A percentile compares a stretch with the other conserved stretches of the same genome.
Conservation (phyloP, 768 basidiomycete genomes). For the Amanita phalloides region DNA sequence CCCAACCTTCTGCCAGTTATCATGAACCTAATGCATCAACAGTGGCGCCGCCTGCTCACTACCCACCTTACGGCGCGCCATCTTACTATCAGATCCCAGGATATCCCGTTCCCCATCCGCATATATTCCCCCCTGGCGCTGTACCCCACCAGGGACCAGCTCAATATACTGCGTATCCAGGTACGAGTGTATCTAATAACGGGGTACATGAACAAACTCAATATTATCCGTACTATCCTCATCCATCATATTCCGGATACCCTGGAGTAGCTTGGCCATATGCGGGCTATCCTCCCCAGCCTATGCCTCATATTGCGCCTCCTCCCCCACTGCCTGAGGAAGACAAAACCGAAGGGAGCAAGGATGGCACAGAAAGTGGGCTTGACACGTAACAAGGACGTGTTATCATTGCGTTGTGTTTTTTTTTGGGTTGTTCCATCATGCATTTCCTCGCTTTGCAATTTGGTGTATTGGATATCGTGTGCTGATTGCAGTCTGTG, state of each 20-base stretch:
- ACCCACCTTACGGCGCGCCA: conserved; percentile 19
- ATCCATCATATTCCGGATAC: conserved; percentile 5
- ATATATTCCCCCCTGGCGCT: conserved; percentile 1
- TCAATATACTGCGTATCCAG: background rate
- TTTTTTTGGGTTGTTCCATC: background rate
- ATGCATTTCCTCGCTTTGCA: background rate
- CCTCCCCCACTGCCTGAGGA: conserved; percentile 1
- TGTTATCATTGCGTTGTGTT: background rate
- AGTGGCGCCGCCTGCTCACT: conserved; percentile 12
- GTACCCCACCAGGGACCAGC: background rate
- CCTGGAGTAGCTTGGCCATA: conserved; percentile 2
- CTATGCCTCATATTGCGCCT: conserved; percentile 1
- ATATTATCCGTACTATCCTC: conserved; percentile 7
- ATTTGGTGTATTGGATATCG: background rate
- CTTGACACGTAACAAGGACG: background rate
- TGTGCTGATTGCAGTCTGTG: background rate
- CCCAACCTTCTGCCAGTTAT: conserved; percentile 14
- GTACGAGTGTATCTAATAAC: background rate
- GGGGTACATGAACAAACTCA: background rate
- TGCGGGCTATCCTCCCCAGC: background rate
- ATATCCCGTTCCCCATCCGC: conserved; percentile 5
- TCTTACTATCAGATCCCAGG: conserved; percentile 4
- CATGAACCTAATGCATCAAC: conserved; percentile 15
- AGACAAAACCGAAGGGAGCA: background rate
- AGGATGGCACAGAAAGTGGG: background rate